Base-by-base conservation (phyloP, 164 flowering plant genomes). In the Euptelea pleiosperma region DNA sequence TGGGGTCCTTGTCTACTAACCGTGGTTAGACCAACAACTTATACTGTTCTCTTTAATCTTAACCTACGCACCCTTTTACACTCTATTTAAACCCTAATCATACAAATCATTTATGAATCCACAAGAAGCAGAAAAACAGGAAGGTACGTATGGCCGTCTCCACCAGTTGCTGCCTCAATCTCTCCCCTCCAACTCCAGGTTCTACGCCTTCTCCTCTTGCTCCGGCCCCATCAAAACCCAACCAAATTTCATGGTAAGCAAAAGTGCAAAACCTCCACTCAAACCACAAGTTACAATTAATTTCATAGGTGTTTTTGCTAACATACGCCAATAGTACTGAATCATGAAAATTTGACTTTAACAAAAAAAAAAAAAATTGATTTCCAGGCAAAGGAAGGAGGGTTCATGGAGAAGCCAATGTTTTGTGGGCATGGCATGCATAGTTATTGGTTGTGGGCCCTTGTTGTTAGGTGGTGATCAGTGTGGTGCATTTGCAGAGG, bases 391-490 rank as follows among this genome's bases (percentile, higher is more conserved):
- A 15, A 55, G 51, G 10, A 52, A 48, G 1, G 69, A 51, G 18
- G 60, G 41, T 24, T 35, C 56, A 9, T 55, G 66, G 68, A 67
- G 60, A 28, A 73, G 24, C 0, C 62, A 29, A 24, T 70, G 69
- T 12, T 51, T 62, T 6, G 25, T 57, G 42, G 73, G 66, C 9
- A 33, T 62, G 35, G 65, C 74, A 9, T 63, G 72, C 56, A 46
- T 58, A 49, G 37, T 67, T 18, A 35, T 77, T 1, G 73, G 74
- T 25, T 8, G 67, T 2, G 62, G 70, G 31, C 41, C 60, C 42
- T 35, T 49, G 3, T 31, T 21, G 0, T n/a, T n/a, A n/a, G 29
- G 21, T 9, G 8, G 22, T 25, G 55, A 42, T n/a, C n/a, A n/a
- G 1, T 16, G 25, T 22, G 8, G 16, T 10, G 66, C 66, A 6